Evolutionary conservation across 768 basidiomycete species (phyloP), one percentile per base, ranked within the genome.

Genomic region (Rhodocollybia butyracea): DNA sequence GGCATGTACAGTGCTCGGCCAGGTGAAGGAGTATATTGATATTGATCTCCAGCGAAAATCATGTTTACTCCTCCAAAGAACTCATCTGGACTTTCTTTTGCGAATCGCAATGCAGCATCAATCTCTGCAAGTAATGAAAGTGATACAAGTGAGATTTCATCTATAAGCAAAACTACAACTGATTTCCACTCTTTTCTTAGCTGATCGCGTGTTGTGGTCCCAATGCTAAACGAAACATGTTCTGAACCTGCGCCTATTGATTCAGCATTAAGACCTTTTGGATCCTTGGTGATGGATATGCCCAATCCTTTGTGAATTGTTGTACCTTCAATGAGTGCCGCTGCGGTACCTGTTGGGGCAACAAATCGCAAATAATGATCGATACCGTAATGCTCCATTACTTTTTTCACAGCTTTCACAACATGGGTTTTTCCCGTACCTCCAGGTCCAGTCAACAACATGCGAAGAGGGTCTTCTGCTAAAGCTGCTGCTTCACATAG

Each of bases 351-450:
- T 5, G 70, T 70, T 0, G 65, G 69, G 0, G 68, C 70, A 1
- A 70, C 19, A 29, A 61, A 68, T 1, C 65, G 19, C 6, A 72
- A 61, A 0, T 56, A 40, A 41, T 70, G 58, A 1, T n/a, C 59
- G 34, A 51, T 57, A 1, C 62, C 58, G 46, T 62, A 66, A 0
- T 34, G 31, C 2, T 22, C 42, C 67, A 72, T 67, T 0, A 72
- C 52, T 0, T 26, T 5, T 19, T 64, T 42, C 1, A 73, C 43
- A 0, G 69, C 67, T 19, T 59, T 46, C 0, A 70, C 64, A 29
- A 68, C 62, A 42, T 70, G 63, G 2, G 65, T 71, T 55, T 72
- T 73, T 5, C 70, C 70, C 29, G 68, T 71, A 2, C 70, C 69
- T 5, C 68, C 70, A 2, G 69, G 65, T 1, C 69, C 68, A n/a